Evolutionary conservation across 805 yeast genomes (phyloP), one percentile per base, ranked within the genome.

Genomic region (Ogataea kodamae): DNA sequence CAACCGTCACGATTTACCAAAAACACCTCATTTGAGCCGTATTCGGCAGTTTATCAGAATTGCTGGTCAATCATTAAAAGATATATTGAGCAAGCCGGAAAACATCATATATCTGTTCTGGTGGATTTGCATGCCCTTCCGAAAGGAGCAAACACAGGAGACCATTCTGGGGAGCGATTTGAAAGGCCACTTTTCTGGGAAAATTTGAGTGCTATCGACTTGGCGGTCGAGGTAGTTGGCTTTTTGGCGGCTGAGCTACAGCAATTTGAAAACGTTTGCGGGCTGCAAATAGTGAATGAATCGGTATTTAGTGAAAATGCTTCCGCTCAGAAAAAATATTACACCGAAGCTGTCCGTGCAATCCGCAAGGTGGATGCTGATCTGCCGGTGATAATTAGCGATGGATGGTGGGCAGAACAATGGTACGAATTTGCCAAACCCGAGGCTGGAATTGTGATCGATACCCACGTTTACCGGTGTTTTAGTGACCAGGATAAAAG

Each of bases 101-200:
- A 65, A 12, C 59, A 76, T 46, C 67, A 72, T 18, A 90, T 90
- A 38, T 82, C 87, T 9, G 78, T 90, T 1, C 50, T 90, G 34
- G 71, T 90, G 10, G 97, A 90, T 58, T 50, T 90, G 25, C 97
- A 92, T 59, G 97, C 83, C 0, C 59, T 90, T 7, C 97, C 97
- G 4, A 87, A 86, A 9, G 97, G 97, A 22, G 97, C 97, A 15
- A 90, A 92, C 52, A 72, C 77, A 1, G 82, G 79, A 19, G 85
- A 80, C 30, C 97, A 89, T 56, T 78, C 90, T 47, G 97, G 97
- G 7, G 79, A 77, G 32, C 37, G 61, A 33, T 64, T 78, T 28
- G 70, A 70, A 3, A 52, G 63, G 25, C 77, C 90, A 2, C 82
- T 68, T 8, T 80, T 86, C 48, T 87, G 94, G 89, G 50, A 45